Base-by-base conservation (phyloP, 805 yeast genomes). In the Candida boleticola region DNA sequence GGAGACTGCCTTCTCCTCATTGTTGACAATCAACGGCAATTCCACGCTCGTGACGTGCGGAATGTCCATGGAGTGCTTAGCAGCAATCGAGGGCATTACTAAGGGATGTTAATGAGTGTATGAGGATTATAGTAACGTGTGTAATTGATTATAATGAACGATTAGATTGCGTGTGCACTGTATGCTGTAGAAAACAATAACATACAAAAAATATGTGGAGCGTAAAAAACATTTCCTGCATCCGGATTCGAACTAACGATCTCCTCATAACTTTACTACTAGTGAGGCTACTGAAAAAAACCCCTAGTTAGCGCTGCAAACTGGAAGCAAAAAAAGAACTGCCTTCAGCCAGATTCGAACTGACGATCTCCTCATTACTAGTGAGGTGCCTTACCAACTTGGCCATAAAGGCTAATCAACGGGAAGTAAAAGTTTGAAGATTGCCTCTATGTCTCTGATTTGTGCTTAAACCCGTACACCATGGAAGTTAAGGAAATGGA, bases 31-130 rank as follows among this genome's bases (percentile, higher is more conserved):
- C 23, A 89, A 63, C 0, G 97, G 97, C 45, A 85, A 73, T 55
- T 90, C 97, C 14, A 90, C 76, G 2, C 90, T 77, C 3, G 85
- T 73, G 19, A 80, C 80, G 51, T 82, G 80, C 6, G 95, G 93
- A 1, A 86, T 72, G 17, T 86, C 93, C 54, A 87, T 61, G 9
- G 85, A 74, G 54, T 74, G 76, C 49, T 74, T 77, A 36, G 74
- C 71, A 1, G 86, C 87, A 14, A 55, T 36, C 9, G 35, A 19
- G 39, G 38, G 27, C 43, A 36, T 14, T n/a, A 22, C 16, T 16
- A 19, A 22, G 32, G 17, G 37, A 20, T 5, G 11, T 18, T n/a
- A 13, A 23, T 14, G 26, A n/a, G n/a, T n/a, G n/a, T n/a, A n/a
- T n/a, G n/a, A n/a, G n/a, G n/a, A n/a, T n/a, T n/a, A n/a, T n/a